Conservation (phyloP, 805 yeast genomes). For the Nakazawaea ernobii region DNA sequence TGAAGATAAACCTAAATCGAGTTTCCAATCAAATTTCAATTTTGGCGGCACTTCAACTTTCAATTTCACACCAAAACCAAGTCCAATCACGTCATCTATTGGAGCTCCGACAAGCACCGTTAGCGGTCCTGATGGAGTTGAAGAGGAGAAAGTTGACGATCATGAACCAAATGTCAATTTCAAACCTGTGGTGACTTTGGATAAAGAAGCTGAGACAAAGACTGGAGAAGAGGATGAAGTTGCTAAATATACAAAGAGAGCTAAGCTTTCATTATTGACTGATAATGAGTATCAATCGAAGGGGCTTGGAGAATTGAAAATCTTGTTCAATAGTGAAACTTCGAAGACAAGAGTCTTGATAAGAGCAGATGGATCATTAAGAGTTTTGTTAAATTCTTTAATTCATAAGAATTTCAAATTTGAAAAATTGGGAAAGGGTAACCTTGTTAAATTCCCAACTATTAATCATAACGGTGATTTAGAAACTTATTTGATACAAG, state of each 20-base stretch:
- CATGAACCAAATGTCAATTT: conserved; percentile 46
- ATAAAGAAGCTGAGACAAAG: conserved; percentile 46
- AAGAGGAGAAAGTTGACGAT: conserved; percentile 32
- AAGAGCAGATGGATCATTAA: conserved; percentile 84
- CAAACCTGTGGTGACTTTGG: conserved; percentile 34
- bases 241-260: conserved; percentile 53
- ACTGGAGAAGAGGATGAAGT: conserved; percentile 89
- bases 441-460: conserved; percentile 61
- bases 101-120: not conserved
- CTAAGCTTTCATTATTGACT: conserved; percentile 61
- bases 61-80: conserved; percentile 10
- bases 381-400: conserved; percentile 68
- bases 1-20: conserved; percentile 4
- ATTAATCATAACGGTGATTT: conserved; percentile 51
- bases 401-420: conserved; percentile 56
- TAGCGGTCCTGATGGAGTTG: conserved; percentile 15
- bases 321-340: conserved; percentile 56
- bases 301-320: conserved; percentile 81
- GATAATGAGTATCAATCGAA: conserved; percentile 49
- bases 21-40: conserved; percentile 12
- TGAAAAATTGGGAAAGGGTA: conserved; percentile 56
- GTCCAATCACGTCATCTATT: too few species aligned
- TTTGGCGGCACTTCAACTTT: conserved; percentile 16
- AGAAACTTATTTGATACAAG: conserved; percentile 65
- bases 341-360: conserved; percentile 65